These are phyloP conservation scores for Penicillium psychrosexuale DNA, from an alignment of 2,329 filamentous ascomycete genomes.

Conservation along the genomic window DNA sequence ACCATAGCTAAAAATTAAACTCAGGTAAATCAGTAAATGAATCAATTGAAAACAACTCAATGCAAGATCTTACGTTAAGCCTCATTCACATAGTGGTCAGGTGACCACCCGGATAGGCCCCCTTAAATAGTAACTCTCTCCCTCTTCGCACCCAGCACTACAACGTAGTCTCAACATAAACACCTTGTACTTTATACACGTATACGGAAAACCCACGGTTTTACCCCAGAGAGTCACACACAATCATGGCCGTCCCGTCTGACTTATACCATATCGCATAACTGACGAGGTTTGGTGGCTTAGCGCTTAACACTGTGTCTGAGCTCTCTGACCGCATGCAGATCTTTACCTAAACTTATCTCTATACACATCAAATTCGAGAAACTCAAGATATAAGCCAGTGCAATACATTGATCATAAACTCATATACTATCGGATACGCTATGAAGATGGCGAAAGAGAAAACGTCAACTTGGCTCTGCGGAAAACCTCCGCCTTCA, in stretches of 20 bases:
- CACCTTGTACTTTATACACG: no score
- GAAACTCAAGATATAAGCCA: not conserved
- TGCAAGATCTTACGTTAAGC: not conserved
- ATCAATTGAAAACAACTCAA: not conserved
- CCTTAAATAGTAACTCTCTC: no score
- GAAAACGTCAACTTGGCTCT: slow-evolving; percentile 13
- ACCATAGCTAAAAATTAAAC: not conserved
- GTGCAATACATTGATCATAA: not conserved
- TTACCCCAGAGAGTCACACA: no score
- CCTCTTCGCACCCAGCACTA: no score
- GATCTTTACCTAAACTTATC: not conserved
- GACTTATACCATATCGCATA: no score
- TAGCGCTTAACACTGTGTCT: not conserved
- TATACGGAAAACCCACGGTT: no score
- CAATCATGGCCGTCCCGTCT: no score
- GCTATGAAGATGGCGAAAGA: slow-evolving; percentile 2
- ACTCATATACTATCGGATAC: not conserved
- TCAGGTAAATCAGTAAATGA: not conserved
- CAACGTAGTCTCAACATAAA: no score
- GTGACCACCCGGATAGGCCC: no score
- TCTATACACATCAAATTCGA: not conserved
- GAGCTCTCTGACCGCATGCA: not conserved
- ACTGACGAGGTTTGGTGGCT: no score
- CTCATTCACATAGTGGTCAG: no score
- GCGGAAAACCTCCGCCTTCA: slow-evolving; percentile 24